A percentile compares a stretch with the other conserved stretches of the same genome.
phyloP scores from a whole-genome alignment of 305 asterid species.

The Rubia peregrina region DNA sequence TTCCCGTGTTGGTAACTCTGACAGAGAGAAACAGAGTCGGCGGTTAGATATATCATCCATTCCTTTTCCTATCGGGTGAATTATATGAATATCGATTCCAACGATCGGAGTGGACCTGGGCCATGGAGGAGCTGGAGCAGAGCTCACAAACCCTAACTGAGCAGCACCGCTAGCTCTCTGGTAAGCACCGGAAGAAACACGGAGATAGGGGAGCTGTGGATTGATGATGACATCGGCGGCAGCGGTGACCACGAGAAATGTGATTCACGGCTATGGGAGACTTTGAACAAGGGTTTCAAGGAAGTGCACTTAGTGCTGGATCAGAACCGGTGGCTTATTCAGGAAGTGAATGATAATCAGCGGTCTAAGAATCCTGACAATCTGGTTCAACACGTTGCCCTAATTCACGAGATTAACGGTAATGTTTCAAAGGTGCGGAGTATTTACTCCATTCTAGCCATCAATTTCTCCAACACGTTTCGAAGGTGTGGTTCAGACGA shows the following conservation, averaged over 20 bases:
- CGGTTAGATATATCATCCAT: too few species aligned
- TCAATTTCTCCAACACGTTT: constrained; percentile 27
- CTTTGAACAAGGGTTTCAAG: constrained; percentile 37
- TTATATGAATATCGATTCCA: too few species aligned
- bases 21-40: too few species aligned
- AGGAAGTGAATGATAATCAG: constrained; percentile 65
- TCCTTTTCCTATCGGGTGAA: too few species aligned
- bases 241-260: constrained; percentile 22
- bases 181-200: constrained; percentile 5
- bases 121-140: constrained; percentile 36
- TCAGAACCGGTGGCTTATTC: constrained; percentile 52
- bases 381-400: constrained; percentile 43
- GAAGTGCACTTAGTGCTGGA: constrained; percentile 57
- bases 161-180: constrained; percentile 1
- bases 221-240: constrained; percentile 1
- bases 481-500: too few species aligned
- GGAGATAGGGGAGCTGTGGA: constrained; percentile 15
- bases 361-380: constrained; percentile 45
- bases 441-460: constrained; percentile 46
- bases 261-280: constrained; percentile 48
- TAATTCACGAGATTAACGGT: constrained; percentile 51
- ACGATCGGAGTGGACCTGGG: too few species aligned
- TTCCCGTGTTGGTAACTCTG: too few species aligned
- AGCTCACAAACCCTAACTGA: constrained; percentile 21
- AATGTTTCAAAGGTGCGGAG: constrained; percentile 42